Evolutionary conservation across 208 protist genomes (phyloP), one percentile per base, ranked within the genome.

Genomic region (Acanthamoeba royreba): DNA sequence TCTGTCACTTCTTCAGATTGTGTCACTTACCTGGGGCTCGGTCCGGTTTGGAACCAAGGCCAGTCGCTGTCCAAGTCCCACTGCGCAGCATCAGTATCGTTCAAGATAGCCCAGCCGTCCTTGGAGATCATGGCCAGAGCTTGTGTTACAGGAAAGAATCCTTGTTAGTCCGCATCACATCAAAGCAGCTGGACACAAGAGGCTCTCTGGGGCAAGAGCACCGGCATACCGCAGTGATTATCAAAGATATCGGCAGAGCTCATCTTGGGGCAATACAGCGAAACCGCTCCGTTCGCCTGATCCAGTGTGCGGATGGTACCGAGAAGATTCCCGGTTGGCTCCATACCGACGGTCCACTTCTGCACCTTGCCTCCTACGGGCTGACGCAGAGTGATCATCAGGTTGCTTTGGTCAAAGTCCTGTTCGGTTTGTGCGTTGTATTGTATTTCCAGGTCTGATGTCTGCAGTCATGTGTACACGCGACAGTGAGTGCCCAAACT

Each of bases 141-240:
- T 83, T n/a, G n/a, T n/a, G n/a, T n/a, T n/a, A n/a, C n/a, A n/a
- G n/a, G n/a, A n/a, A n/a, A n/a, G n/a, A n/a, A n/a, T n/a, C n/a
- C n/a, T n/a, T n/a, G n/a, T n/a, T n/a, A n/a, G n/a, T n/a, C n/a
- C n/a, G n/a, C n/a, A n/a, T n/a, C n/a, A n/a, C n/a, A n/a, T n/a
- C n/a, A n/a, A n/a, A n/a, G n/a, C n/a, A n/a, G n/a, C n/a, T n/a
- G n/a, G n/a, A n/a, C n/a, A n/a, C n/a, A n/a, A n/a, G n/a, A n/a
- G n/a, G n/a, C n/a, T n/a, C n/a, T n/a, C n/a, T n/a, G n/a, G n/a
- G n/a, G n/a, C n/a, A n/a, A n/a, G n/a, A n/a, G n/a, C n/a, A n/a
- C n/a, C n/a, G n/a, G n/a, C n/a, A n/a, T 83, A 83, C 72, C 72
- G 72, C 72, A 83, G 43, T 83, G 72, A 31, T 52, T 83, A 8